Evolutionary conservation across 202 grass and related monocot species (phyloP), one percentile per base, ranked within the genome.

Genomic region (Schoenoplectus triqueter): DNA sequence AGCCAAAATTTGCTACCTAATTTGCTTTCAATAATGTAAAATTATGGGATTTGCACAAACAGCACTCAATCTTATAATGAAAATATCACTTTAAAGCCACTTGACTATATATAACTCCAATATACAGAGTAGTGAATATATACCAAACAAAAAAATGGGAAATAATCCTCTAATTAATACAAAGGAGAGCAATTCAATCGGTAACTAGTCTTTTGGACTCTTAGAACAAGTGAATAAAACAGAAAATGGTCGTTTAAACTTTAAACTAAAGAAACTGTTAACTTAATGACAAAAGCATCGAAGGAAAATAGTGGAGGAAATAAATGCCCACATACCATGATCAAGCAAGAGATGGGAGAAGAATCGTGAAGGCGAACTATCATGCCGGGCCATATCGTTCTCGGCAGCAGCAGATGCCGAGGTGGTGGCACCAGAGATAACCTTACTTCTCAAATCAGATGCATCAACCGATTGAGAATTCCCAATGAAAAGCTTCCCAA

Each of bases 311-410:
- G 42, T 62, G 4, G 57, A 31, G 9, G 22, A 45, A 52, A 70
- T 21, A 40, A 69, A 64, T 70, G 44, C 39, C 2, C 0, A 9
- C 62, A 78, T 74, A 86, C 84, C 87, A 48, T 83, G 64, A 56
- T 89, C 87, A 31, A 75, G 40, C 64, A 89, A 71, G 42, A 86
- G 88, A 78, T 86, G 78, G 20, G 87, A 89, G 50, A 89, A 80
- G 70, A 89, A 82, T 57, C 78, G 71, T 13, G 88, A 69, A 8
- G 84, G 84, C 1, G 88, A 89, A 64, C 84, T 89, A 61, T 82
- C 76, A 40, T 89, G 88, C 52, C 80, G 70, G 7, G 76, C 21
- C 46, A 89, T 56, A 7, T 65, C 70, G 68, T 50, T 86, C 4
- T 69, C 84, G 45, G 42, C 73, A 15, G 61, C 56, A 10, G 71